Evolutionary conservation across 257 asterid genomes (phyloP).

Genomic region (Capsicum baccatum): DNA sequence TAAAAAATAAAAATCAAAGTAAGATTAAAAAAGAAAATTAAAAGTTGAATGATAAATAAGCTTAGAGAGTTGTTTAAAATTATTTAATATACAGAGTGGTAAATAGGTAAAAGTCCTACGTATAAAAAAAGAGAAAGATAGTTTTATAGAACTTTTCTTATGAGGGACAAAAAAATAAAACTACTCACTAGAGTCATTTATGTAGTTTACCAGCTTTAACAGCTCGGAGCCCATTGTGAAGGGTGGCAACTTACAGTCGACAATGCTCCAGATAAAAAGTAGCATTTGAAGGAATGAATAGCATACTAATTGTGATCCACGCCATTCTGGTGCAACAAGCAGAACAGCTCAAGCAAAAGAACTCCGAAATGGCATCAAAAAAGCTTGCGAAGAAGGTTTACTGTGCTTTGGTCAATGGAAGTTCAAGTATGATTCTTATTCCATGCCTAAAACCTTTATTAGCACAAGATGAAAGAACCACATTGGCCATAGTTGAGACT

Average conservation of each 20-base stretch:
- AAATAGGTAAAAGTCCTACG: no score
- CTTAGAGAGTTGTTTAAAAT: no score
- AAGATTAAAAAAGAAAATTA: no score
- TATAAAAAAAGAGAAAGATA: no score
- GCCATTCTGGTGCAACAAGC: conserved; percentile 78
- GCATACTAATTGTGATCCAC: conserved; percentile 48
- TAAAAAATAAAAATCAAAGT: no score
- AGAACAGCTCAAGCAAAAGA: conserved; percentile 79
- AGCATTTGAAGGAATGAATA: not conserved
- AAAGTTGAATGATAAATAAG: no score
- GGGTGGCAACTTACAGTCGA: not conserved
- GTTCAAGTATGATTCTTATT: not conserved
- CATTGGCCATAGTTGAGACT: conserved; percentile 36
- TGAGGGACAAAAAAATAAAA: no score
- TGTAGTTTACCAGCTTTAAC: no score
- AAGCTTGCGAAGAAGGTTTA: conserved; percentile 69
- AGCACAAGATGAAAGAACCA: conserved; percentile 56
- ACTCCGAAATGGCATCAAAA: conserved; percentile 63
- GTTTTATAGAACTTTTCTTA: no score
- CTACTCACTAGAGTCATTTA: no score
- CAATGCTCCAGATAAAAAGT: conserved; percentile 1
- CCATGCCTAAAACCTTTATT: conserved; percentile 41
- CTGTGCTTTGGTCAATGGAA: conserved; percentile 53
- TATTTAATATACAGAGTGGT: no score
- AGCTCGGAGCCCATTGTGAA: not conserved